phyloP scores from a whole-genome alignment of 257 asterid species.

The Solanum neorickii region DNA sequence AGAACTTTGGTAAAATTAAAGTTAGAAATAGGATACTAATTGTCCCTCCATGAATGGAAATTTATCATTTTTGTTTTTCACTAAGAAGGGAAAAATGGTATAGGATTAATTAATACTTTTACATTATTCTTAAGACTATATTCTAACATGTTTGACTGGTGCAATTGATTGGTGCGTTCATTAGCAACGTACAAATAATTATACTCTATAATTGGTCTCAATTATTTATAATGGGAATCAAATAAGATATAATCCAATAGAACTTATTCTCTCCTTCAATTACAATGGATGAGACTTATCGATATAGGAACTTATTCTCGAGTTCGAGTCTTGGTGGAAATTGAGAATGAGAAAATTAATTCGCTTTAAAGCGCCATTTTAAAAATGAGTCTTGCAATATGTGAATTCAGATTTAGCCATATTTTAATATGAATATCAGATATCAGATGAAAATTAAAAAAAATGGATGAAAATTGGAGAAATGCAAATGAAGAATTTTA shows the following conservation, averaged over 20 bases:
- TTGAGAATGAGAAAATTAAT: neutral
- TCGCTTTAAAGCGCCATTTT: rapidly evolving
- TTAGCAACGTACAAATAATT: neutral
- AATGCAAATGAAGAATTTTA: neutral
- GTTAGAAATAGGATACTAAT: neutral
- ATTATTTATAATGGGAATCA: neutral
- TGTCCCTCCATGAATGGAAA: neutral
- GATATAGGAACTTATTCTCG: neutral
- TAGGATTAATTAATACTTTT: neutral
- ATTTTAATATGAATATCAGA: neutral
- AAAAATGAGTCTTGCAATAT: neutral
- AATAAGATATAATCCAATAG: neutral
- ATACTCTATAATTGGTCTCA: neutral
- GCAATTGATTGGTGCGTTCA: neutral
- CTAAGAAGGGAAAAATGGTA: neutral
- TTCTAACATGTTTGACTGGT: neutral
- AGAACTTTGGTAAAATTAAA: neutral
- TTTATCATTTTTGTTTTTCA: neutral
- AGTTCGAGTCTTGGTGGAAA: neutral
- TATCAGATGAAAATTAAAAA: rapidly evolving
- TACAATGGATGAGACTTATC: neutral
- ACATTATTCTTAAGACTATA: neutral
- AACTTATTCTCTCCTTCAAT: neutral
- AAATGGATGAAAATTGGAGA: neutral
- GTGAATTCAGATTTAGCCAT: neutral